Base-by-base conservation (phyloP, 2,329 filamentous ascomycete species). In the Hypoxylon sp. region DNA sequence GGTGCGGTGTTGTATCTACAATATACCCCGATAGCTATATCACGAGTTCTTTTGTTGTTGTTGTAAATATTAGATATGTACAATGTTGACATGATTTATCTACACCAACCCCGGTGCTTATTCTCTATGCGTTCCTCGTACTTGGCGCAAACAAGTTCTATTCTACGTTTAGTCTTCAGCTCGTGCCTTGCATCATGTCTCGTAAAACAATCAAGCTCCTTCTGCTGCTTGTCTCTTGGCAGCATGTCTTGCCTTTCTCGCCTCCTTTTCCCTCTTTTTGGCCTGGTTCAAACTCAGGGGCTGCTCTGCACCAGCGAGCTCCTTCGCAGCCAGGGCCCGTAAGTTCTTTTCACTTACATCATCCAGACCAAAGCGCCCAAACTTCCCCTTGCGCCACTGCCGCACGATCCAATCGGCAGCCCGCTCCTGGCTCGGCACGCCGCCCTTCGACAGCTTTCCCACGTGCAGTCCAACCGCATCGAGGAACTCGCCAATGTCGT, bases 301-400 rank as follows among this genome's bases (percentile, higher is more conserved):
- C 49, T 40, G 27, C 25, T 85, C 82, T 17, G 87, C 85, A 17
- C 82, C 81, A 25, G 82, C 76, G 66, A 81, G 81, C 64, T 82
- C 81, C 75, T 82, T 83, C 67, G 88, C 86, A 55, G 65, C 57
- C 57, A 68, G 68, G 11, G 55, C 74, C n/a, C 73, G 75, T 17
- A 94, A 78, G 10, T 85, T 84, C 58, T 88, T 87, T 42, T 87
- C 85, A 20, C 84, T 85, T 11, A 98, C 83, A 61, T 93, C 88
- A 77, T 99, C 96, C 33, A 99, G 84, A 20, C 94, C 82, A 76
- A 97, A 96, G 44, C 82, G 85, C 0, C 95, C 95, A 62, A 98
- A 77, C 31, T 88, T 82, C 1, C 96, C 96, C 25, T 84, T 85
- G 56, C 95, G 88, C 92, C 94, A 99, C 77, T 91, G 88, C 75